These are phyloP conservation scores for Beauveria scarabaeidicola DNA, from an alignment of 2,329 filamentous ascomycete species.

Conservation along the genomic window DNA sequence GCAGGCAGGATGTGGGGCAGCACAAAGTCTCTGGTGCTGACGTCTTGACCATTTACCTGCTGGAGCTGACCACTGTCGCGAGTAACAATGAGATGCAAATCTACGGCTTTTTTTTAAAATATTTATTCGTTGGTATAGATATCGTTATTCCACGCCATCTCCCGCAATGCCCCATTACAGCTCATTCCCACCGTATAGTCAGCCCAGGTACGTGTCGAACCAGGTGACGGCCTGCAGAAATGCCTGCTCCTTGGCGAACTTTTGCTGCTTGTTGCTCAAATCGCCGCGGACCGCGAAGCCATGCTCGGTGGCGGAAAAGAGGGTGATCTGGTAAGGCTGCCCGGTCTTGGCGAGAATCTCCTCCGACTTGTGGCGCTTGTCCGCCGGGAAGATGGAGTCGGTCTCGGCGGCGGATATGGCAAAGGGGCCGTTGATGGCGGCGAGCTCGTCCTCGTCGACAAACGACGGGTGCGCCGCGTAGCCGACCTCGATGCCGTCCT, in stretches of 20 bases:
- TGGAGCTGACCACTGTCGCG: background rate
- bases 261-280: slow-evolving; percentile 37
- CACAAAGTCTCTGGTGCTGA: background rate
- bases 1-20: background rate
- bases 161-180: background rate
- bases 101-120: no score
- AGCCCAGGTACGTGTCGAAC: slow-evolving; percentile 50
- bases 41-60: no score
- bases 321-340: slow-evolving; percentile 56
- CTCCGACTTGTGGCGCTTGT: slow-evolving; percentile 49
- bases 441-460: slow-evolving; percentile 50
- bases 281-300: slow-evolving; percentile 68
- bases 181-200: background rate
- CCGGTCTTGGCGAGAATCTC: slow-evolving; percentile 45
- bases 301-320: slow-evolving; percentile 62
- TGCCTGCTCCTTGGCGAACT: slow-evolving; percentile 70
- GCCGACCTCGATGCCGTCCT: slow-evolving; percentile 45
- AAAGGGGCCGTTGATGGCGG: slow-evolving; percentile 46
- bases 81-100: background rate
- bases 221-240: slow-evolving; percentile 68
- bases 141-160: no score
- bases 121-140: no score
- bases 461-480: slow-evolving; percentile 59
- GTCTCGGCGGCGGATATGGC: slow-evolving; percentile 56
- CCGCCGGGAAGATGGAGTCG: slow-evolving; percentile 49